phyloP scores from a whole-genome alignment of 164 flowering plant species.

The Dillenia turbinata region DNA sequence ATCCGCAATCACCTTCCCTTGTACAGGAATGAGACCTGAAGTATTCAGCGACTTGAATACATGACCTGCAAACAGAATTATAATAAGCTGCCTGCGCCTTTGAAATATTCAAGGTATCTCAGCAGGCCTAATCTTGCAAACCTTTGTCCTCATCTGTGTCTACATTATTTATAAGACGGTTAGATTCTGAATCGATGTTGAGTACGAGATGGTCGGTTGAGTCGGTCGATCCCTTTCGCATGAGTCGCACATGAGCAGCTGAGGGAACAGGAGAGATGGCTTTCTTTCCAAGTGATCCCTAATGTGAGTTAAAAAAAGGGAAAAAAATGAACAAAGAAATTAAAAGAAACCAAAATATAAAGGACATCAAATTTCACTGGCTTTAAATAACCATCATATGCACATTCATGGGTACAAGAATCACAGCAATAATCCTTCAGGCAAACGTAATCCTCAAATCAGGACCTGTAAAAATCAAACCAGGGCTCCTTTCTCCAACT shows the following conservation, averaged over 20 bases:
- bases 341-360: too few species aligned
- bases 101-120: background rate
- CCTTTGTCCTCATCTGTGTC: slow-evolving; percentile 89
- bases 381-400: too few species aligned
- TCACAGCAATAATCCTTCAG: too few species aligned
- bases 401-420: too few species aligned
- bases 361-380: too few species aligned
- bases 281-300: slow-evolving; percentile 59
- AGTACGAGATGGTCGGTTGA: slow-evolving; percentile 86
- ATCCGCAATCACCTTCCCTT: slow-evolving; percentile 84
- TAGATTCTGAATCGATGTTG: slow-evolving; percentile 63
- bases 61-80: slow-evolving; percentile 62
- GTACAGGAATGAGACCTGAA: slow-evolving; percentile 80
- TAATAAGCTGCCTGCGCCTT: background rate
- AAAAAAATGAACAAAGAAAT: too few species aligned
- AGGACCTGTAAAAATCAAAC: too few species aligned
- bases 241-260: slow-evolving; percentile 69
- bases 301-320: slow-evolving; percentile 22
- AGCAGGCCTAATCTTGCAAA: slow-evolving; percentile 14
- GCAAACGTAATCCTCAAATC: too few species aligned
- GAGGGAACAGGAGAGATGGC: slow-evolving; percentile 45
- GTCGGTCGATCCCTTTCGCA: slow-evolving; percentile 86
- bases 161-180: slow-evolving; percentile 44
- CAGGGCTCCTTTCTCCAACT: too few species aligned
- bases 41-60: slow-evolving; percentile 83